These are phyloP conservation scores for Bothriochloa decipiens DNA, from an alignment of 176 grass and related monocot species.

Conservation along the genomic window DNA sequence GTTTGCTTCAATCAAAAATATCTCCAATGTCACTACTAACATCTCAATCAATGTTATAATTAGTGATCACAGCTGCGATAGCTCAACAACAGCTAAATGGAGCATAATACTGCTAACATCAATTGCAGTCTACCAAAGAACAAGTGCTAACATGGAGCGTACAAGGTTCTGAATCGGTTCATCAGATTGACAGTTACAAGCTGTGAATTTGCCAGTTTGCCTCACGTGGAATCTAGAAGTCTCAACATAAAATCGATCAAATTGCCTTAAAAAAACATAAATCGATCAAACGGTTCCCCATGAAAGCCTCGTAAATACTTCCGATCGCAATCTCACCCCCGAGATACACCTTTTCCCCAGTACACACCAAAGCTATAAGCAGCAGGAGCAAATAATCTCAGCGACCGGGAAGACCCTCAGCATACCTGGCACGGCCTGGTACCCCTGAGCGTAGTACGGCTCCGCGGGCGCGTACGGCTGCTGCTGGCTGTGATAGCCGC, in stretches of 20 bases:
- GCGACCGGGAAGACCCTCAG: neutral
- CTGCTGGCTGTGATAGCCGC: conserved; percentile 12
- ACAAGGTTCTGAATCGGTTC: neutral
- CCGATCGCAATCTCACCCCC: neutral
- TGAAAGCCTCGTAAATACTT: neutral
- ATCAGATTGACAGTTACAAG: neutral
- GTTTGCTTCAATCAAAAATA: neutral
- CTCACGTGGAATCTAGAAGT: neutral
- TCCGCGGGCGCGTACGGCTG: conserved; percentile 55
- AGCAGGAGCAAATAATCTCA: neutral
- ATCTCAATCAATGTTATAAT: neutral
- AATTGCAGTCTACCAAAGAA: neutral
- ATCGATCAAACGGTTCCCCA: neutral
- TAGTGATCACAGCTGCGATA: neutral
- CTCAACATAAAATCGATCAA: too few relatives aligned
- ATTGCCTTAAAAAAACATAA: neutral
- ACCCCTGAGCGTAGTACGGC: conserved; percentile 56
- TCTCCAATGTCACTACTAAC: neutral
- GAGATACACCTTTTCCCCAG: neutral
- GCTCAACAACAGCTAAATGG: neutral
- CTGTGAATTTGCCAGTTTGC: neutral
- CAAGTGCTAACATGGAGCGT: neutral
- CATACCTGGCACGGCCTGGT: conserved; percentile 58
- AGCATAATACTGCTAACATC: neutral
- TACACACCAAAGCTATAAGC: neutral